phyloP scores from a whole-genome alignment of 2,329 filamentous ascomycete species.

The Zasmidium cellare region DNA sequence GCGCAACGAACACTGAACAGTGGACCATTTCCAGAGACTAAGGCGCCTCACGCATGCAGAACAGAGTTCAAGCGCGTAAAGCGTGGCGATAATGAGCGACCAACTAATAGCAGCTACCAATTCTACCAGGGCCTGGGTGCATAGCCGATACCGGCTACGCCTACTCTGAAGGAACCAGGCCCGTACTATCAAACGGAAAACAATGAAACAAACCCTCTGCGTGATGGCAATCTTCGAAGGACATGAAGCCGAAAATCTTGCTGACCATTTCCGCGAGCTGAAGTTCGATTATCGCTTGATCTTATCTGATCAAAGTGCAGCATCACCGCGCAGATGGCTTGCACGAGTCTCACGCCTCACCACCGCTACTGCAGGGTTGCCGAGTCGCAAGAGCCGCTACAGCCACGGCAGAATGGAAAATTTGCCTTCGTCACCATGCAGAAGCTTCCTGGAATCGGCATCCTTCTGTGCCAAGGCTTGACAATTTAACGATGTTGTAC shows the following conservation, averaged over 20 bases:
- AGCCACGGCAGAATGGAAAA: not conserved
- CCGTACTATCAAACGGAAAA: too few relatives aligned
- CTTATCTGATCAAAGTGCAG: slow-evolving; percentile 1
- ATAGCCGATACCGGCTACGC: not conserved
- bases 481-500: not conserved
- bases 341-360: not conserved
- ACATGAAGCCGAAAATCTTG: too few relatives aligned
- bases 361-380: slow-evolving; percentile 5
- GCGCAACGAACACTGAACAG: not conserved
- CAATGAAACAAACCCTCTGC: too few relatives aligned
- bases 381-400: slow-evolving; percentile 1
- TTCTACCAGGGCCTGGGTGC: not conserved
- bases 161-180: not conserved
- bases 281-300: not conserved
- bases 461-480: not conserved
- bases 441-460: not conserved
- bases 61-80: not conserved
- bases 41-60: too few relatives aligned
- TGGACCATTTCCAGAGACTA: not conserved
- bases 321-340: not conserved
- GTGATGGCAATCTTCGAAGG: too few relatives aligned
- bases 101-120: too few relatives aligned
- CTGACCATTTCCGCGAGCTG: not conserved
- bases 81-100: not conserved
- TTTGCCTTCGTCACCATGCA: not conserved